A percentile compares a stretch with the other conserved stretches of the same genome.
These are phyloP conservation scores for Amanita pseudoporphyria DNA, from an alignment of 768 basidiomycete species.

Conservation along the genomic window DNA sequence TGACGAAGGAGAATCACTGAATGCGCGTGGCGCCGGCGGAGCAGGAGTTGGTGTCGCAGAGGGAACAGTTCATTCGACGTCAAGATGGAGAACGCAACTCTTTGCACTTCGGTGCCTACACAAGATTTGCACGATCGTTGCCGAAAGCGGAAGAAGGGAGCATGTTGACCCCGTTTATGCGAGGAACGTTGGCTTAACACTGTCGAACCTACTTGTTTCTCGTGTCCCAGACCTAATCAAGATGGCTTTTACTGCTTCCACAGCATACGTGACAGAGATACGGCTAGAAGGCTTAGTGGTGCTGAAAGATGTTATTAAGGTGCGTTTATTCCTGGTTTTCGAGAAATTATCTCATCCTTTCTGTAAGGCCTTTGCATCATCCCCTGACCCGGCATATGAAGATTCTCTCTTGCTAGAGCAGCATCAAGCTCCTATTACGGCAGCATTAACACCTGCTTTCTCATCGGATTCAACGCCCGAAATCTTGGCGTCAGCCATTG, in stretches of 20 bases:
- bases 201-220: constrained; percentile 59
- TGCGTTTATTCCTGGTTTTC: constrained; percentile 18
- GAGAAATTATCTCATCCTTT: constrained; percentile 4
- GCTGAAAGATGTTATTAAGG: constrained; percentile 87
- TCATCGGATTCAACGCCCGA: constrained; percentile 94
- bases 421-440: constrained; percentile 96
- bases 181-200: constrained; percentile 43
- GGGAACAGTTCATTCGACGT: constrained; percentile 36
- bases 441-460: constrained; percentile 94
- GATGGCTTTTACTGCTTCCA: constrained; percentile 97
- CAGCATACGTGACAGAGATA: constrained; percentile 94
- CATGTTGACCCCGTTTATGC: constrained; percentile 78
- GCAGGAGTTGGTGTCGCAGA: background rate
- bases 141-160: constrained; percentile 64
- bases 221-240: constrained; percentile 89
- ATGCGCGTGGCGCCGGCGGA: constrained; percentile 20
- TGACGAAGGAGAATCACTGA: constrained; percentile 92
- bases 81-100: constrained; percentile 93
- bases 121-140: constrained; percentile 72
- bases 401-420: constrained; percentile 89
- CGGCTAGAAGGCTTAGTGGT: constrained; percentile 85
- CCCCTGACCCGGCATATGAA: constrained; percentile 90
- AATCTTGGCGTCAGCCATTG: constrained; percentile 84
- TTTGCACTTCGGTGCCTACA: constrained; percentile 93
- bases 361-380: constrained; percentile 70